Evolutionary conservation across 2,329 filamentous ascomycete species (phyloP), one percentile per base, ranked within the genome.

Genomic region (Diplodia sapinea): DNA sequence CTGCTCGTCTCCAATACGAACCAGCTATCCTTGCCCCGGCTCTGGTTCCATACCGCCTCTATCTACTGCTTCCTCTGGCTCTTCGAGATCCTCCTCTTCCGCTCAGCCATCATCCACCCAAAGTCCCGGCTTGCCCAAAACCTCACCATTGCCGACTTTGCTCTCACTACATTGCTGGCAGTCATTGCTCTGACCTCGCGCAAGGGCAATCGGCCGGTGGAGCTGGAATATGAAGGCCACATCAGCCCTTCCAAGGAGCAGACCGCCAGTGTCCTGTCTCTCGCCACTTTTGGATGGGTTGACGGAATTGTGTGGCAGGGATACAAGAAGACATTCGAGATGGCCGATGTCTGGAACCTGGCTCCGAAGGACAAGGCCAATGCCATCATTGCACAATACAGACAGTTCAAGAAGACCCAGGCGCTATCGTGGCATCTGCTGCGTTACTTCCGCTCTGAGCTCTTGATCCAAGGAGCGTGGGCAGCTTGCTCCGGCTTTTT

Each of bases 11-110:
- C 89, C 78, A 83, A 81, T 66, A 79, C 81, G 54, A 78, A 88
- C 82, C 80, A 87, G 81, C 74, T 87, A 83, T 84, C 92, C 78
- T 78, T 95, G 15, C 89, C 91, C 9, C 85, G 86, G 68, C 82
- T 98, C 9, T 99, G 95, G 95, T 94, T 94, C 76, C 95, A 99
- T 79, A 98, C 95, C 0, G 91, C 93, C 23, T 81, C 86, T 70
- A 88, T 99, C 65, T 99, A 99, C 79, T 86, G 87, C 66, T 82
- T 89, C 65, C 90, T 94, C 77, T 99, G 94, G 93, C 74, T 95
- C 5, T 89, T 94, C 74, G 84, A 85, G 9, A 70, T 94, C 29
- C 82, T 93, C 72, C 80, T 94, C 6, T 95, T 98, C 82, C 92
- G 95, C 68, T 97, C 94, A 2, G 89, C 87, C 64, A 80, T 98